These are phyloP conservation scores for Aegilops sharonensis DNA, from an alignment of 176 grass and related monocot genomes.

Conservation along the genomic window DNA sequence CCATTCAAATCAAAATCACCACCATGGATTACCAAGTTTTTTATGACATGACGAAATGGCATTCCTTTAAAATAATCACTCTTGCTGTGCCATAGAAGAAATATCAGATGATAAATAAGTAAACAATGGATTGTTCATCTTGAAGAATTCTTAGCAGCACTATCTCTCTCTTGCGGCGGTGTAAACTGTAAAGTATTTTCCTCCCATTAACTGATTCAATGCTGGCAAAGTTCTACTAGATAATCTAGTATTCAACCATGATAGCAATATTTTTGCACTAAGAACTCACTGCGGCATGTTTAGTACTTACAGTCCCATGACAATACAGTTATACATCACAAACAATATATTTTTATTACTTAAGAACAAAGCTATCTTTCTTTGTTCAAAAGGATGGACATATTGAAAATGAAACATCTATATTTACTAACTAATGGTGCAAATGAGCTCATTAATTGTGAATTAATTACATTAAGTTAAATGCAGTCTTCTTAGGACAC, in stretches of 20 bases:
- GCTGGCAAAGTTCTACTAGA: not conserved
- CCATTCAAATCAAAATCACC: conserved; percentile 69
- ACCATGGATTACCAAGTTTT: conserved; percentile 94
- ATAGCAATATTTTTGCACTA: conserved; percentile 1
- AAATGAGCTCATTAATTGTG: not conserved
- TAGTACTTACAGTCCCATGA: not conserved
- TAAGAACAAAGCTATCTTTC: not conserved
- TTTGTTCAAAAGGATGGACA: not conserved
- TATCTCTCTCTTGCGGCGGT: not conserved
- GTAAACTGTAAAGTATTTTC: conserved; percentile 4
- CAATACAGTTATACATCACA: not conserved
- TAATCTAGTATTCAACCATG: not conserved
- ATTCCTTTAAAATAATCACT: conserved; percentile 90
- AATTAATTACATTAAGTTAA: not conserved
- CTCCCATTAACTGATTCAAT: conserved; percentile 1
- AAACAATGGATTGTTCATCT: not conserved
- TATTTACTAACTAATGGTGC: not conserved
- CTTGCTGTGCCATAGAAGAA: conserved; percentile 55
- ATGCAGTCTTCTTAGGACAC: not conserved
- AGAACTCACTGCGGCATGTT: not conserved
- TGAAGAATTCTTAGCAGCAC: conserved; percentile 3
- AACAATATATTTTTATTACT: not conserved
- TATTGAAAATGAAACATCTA: not conserved
- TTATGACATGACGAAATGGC: conserved; percentile 90
- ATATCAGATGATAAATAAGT: conserved; percentile 16